A percentile compares a stretch with the other conserved stretches of the same genome.
These are phyloP conservation scores for Apiotrichum porosum DNA, from an alignment of 1,284 basidiomycete genomes.

Conservation along the genomic window DNA sequence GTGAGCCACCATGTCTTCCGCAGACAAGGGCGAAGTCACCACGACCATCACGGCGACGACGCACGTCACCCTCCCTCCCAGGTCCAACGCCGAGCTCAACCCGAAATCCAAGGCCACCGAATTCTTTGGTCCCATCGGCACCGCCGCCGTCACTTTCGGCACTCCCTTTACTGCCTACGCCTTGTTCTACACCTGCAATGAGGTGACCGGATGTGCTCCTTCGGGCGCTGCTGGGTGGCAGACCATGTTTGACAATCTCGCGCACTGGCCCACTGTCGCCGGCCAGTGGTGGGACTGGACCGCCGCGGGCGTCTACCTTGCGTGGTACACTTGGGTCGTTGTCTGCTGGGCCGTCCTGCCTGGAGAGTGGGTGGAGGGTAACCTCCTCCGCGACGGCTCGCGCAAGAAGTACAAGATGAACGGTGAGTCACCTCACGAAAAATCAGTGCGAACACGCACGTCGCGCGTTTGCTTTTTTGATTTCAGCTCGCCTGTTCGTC, in stretches of 20 bases:
- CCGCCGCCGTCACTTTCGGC: conserved; percentile 63
- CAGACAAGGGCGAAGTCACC: conserved; percentile 15
- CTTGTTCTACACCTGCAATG: conserved; percentile 81
- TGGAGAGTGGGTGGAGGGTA: conserved; percentile 78
- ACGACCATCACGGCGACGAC: conserved; percentile 46
- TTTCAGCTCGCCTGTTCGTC: no score
- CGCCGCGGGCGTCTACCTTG: conserved; percentile 70
- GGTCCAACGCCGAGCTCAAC: conserved; percentile 46
- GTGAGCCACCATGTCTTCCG: no score
- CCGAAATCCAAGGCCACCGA: conserved; percentile 61
- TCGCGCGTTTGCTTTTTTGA: no score
- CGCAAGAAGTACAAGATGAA: conserved; percentile 90
- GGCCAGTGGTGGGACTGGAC: conserved; percentile 70
- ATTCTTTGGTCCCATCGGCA: conserved; percentile 80
- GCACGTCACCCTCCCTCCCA: conserved; percentile 39
- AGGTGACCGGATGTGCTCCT: conserved; percentile 62
- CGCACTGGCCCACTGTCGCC: conserved; percentile 31
- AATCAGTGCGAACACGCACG: no score
- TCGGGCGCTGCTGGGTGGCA: conserved; percentile 26
- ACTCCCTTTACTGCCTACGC: conserved; percentile 73
- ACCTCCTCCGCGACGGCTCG: conserved; percentile 68
- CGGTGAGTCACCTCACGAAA: no score
- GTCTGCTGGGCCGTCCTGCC: conserved; percentile 79
- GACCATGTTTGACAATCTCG: conserved; percentile 12
- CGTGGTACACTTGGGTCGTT: conserved; percentile 86